phyloP scores from a whole-genome alignment of 2,329 filamentous ascomycete genomes.

The Elsinoe arachidis region DNA sequence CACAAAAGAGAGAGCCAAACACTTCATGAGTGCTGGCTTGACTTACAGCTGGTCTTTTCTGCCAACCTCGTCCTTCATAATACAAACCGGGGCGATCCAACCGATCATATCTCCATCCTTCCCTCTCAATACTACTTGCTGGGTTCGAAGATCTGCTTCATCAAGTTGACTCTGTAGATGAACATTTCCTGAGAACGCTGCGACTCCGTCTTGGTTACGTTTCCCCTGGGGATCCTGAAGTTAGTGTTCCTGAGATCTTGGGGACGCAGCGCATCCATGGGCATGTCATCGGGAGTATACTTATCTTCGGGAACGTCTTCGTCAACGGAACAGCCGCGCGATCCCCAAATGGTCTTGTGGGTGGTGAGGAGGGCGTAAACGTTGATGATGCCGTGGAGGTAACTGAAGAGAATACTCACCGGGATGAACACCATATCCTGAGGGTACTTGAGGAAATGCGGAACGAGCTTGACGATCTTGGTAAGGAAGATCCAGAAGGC shows the following conservation, averaged over 20 bases:
- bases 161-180: too few species aligned
- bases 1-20: constrained; percentile 7
- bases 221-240: too few species aligned
- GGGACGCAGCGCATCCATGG: neutral
- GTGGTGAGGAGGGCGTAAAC: constrained; percentile 46
- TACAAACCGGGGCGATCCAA: constrained; percentile 9
- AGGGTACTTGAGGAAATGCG: constrained; percentile 45
- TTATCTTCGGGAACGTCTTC: constrained; percentile 1
- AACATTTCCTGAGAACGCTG: too few species aligned
- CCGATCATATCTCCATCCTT: neutral
- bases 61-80: neutral
- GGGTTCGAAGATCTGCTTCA: neutral
- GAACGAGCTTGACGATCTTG: constrained; percentile 50
- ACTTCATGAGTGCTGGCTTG: neutral
- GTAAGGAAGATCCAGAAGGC: constrained; percentile 43
- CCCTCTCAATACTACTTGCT: neutral
- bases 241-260: neutral
- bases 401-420: constrained; percentile 46
- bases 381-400: constrained; percentile 51
- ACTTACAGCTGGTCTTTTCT: neutral
- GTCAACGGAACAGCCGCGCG: neutral
- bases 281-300: constrained; percentile 1
- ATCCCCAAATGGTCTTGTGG: constrained; percentile 25
- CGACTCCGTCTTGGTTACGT: too few species aligned
- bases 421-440: constrained; percentile 44